phyloP scores from a whole-genome alignment of 257 asterid species.

The Echites panduratus region DNA sequence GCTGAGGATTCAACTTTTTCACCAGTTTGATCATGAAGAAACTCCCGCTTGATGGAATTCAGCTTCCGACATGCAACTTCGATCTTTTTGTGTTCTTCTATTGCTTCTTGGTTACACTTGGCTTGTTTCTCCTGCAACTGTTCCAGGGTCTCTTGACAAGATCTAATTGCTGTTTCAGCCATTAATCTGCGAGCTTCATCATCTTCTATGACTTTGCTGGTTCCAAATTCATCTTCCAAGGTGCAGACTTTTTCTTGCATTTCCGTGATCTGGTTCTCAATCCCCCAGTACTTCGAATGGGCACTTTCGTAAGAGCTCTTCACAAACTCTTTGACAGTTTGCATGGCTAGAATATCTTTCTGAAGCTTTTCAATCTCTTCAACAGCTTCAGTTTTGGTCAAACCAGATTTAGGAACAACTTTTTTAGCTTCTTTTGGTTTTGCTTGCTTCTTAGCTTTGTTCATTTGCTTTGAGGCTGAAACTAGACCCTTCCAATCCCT shows the following conservation, averaged over 20 bases:
- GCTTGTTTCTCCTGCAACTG: slow-evolving; percentile 62
- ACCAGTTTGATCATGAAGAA: slow-evolving; percentile 15
- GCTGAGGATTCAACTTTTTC: slow-evolving; percentile 13
- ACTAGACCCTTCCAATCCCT: slow-evolving; percentile 52
- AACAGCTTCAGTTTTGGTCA: slow-evolving; percentile 51
- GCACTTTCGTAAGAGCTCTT: slow-evolving; percentile 82
- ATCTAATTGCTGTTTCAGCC: slow-evolving; percentile 79
- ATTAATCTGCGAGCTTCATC: slow-evolving; percentile 67
- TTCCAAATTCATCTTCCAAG: slow-evolving; percentile 65
- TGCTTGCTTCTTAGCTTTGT: slow-evolving; percentile 27
- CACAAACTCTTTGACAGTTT: slow-evolving; percentile 77
- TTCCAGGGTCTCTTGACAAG: slow-evolving; percentile 67
- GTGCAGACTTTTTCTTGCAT: slow-evolving; percentile 58
- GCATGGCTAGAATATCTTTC: slow-evolving; percentile 63
- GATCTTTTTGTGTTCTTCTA: slow-evolving; percentile 49
- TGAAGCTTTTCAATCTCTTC: slow-evolving; percentile 71
- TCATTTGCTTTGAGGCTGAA: slow-evolving; percentile 44
- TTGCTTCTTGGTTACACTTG: slow-evolving; percentile 38
- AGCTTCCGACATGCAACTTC: slow-evolving; percentile 46
- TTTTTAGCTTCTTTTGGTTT: slow-evolving; percentile 18
- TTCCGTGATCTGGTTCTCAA: slow-evolving; percentile 74
- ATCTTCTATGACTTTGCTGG: slow-evolving; percentile 53
- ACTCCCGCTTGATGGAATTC: slow-evolving; percentile 32
- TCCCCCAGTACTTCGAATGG: slow-evolving; percentile 53
- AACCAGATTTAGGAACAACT: slow-evolving; percentile 35